Evolutionary conservation across 495 filamentous ascomycete genomes (phyloP).

Genomic region (Tuber melanosporum): DNA sequence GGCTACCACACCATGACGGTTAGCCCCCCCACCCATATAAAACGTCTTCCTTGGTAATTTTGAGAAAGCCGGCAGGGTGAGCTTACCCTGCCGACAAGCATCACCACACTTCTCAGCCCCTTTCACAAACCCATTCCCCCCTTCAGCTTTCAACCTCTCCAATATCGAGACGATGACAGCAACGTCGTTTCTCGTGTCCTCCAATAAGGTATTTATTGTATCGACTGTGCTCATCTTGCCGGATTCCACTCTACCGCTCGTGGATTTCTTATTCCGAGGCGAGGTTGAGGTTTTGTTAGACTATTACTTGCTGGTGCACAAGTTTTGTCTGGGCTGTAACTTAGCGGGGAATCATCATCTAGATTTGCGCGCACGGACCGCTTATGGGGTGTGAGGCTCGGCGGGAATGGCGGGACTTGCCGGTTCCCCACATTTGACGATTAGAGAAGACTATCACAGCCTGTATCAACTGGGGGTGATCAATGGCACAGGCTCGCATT

Average conservation of each 20-base stretch:
- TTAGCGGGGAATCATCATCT: background rate
- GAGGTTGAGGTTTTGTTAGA: background rate
- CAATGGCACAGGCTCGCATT: background rate
- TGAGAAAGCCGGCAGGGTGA: slow-evolving; percentile 7
- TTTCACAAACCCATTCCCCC: slow-evolving; percentile 43
- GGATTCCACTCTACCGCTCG: background rate
- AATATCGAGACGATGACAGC: background rate
- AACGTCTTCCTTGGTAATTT: slow-evolving; percentile 19
- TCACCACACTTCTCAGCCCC: slow-evolving; percentile 58
- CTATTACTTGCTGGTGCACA: background rate
- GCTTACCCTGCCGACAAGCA: slow-evolving; percentile 61
- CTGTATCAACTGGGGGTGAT: background rate
- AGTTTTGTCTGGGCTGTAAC: background rate
- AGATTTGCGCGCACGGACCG: background rate
- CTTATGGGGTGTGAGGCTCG: background rate
- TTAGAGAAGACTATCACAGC: background rate
- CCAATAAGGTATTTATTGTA: background rate
- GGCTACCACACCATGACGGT: slow-evolving; percentile 43
- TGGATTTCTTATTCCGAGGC: background rate
- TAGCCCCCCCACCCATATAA: slow-evolving; percentile 11
- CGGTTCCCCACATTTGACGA: background rate
- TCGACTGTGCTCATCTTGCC: background rate
- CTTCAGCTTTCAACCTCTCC: slow-evolving; percentile 12
- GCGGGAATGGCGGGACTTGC: background rate
- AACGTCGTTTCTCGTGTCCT: background rate